Evolutionary conservation across 1,284 basidiomycete species (phyloP).

Genomic region (Phlebopus sp.): DNA sequence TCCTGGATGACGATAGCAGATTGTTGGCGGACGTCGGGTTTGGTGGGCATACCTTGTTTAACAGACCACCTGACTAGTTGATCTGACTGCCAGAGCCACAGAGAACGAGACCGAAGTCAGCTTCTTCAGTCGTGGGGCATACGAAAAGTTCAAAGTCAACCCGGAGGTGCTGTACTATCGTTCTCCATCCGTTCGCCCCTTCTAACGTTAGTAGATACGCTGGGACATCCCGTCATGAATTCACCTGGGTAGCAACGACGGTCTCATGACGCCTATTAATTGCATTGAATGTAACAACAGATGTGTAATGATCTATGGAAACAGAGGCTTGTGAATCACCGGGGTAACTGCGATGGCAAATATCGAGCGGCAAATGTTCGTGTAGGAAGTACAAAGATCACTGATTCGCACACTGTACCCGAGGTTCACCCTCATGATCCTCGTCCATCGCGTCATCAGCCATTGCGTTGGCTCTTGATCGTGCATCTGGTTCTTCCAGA

Average conservation of each 20-base stretch:
- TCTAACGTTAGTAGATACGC: conserved; percentile 19
- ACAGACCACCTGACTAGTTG: neutral
- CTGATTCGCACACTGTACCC: conserved; percentile 84
- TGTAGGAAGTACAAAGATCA: conserved; percentile 35
- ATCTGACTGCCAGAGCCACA: conserved; percentile 34
- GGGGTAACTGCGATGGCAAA: conserved; percentile 22
- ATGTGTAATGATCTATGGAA: conserved; percentile 26
- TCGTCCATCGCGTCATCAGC: conserved; percentile 82
- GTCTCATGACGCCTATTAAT: conserved; percentile 26
- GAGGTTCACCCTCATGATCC: conserved; percentile 69
- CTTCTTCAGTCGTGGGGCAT: conserved; percentile 78
- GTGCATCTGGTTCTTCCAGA: conserved; percentile 80
- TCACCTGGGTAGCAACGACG: conserved; percentile 5
- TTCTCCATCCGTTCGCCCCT: neutral
- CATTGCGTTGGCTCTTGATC: conserved; percentile 58
- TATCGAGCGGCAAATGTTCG: conserved; percentile 17
- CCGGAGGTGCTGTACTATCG: conserved; percentile 59
- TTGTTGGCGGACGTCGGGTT: conserved; percentile 69
- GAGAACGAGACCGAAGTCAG: conserved; percentile 95
- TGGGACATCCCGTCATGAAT: conserved; percentile 24
- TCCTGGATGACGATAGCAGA: conserved; percentile 66
- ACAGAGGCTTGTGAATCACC: conserved; percentile 14
- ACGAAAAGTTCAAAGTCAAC: conserved; percentile 77
- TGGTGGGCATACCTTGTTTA: conserved; percentile 47
- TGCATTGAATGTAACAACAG: conserved; percentile 30